Percentiles rank a stretch among this genome's conserved stretches.
phyloP scores from a whole-genome alignment of 768 basidiomycete species.

The Lactarius deliciosus region DNA sequence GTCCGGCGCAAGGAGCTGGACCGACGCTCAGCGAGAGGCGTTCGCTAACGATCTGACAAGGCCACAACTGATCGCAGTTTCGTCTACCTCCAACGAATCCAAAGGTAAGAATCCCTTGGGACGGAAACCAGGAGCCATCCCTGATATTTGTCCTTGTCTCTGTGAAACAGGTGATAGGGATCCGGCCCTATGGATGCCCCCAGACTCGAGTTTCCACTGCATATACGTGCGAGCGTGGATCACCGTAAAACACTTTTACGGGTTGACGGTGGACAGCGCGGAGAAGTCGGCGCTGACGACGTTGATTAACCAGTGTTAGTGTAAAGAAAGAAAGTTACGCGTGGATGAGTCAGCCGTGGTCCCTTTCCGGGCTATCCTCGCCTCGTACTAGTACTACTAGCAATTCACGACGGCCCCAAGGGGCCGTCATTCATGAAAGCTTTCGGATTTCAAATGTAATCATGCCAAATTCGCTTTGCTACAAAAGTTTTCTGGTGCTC shows the following conservation, averaged over 20 bases:
- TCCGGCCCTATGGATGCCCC: slow-evolving; percentile 52
- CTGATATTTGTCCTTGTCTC: not conserved
- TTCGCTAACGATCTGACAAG: slow-evolving; percentile 57
- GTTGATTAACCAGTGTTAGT: slow-evolving; percentile 33
- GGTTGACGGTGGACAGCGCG: slow-evolving; percentile 47
- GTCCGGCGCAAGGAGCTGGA: slow-evolving; percentile 55
- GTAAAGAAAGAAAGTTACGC: no score
- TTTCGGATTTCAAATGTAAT: no score
- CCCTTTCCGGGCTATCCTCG: not conserved
- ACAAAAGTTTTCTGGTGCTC: no score
- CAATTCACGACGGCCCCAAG: no score
- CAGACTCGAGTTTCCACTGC: slow-evolving; percentile 48
- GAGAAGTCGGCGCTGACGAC: slow-evolving; percentile 51
- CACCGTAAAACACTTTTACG: slow-evolving; percentile 48
- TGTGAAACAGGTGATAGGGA: slow-evolving; percentile 46
- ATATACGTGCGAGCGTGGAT: slow-evolving; percentile 57
- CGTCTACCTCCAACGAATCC: slow-evolving; percentile 46
- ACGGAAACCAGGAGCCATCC: not conserved
- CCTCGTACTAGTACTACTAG: no score
- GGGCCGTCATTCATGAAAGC: no score
- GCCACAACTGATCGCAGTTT: slow-evolving; percentile 54
- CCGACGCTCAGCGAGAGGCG: slow-evolving; percentile 47
- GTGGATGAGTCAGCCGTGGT: not conserved
- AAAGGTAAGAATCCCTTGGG: slow-evolving; percentile 40
- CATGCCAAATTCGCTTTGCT: no score